Evolutionary conservation across 495 filamentous ascomycete genomes (phyloP), one percentile per base, ranked within the genome.

Genomic region (Hyaloscypha bicolor): DNA sequence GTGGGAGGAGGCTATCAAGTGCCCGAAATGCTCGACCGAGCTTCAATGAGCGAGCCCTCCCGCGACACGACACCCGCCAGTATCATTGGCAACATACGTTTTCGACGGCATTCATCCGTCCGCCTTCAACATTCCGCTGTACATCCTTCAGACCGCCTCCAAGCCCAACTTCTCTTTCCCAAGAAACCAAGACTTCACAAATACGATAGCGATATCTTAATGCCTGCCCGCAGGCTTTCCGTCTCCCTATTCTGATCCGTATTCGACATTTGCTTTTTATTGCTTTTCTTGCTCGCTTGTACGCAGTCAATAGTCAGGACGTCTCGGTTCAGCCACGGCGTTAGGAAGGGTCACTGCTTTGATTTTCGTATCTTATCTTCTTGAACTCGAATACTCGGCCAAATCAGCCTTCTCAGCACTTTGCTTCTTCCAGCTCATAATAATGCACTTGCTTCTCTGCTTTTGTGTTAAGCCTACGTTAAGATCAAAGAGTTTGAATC

Each of bases 1-100:
- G n/a, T 55, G 51, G 45, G 37, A 37, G 33, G 45, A 64, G 30
- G 31, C 37, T 11, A 64, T 64, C 29, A 3, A 33, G 14, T 64
- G 62, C 31, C 62, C 62, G 21, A 55, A 33, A 22, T 64, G 62
- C 22, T 42, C 29, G 14, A 55, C 62, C 9, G 62, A 55, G 31
- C 33, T 64, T 11, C 19, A 53, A 53, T 64, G 48, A 64, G 39
- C 60, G 39, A 48, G 37, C 6, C 25, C 16, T 51, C 51, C 22
- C 16, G 9, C 42, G 42, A 25, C 21, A 0, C 37, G 6, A 29
- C 16, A 32, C 35, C 33, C 39, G 32, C 19, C 29, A 25, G 29
- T 31, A 56, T 30, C 53, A 56, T 56, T 29, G 21, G 53, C 53
- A 9, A 56, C 12, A 56, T 56, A 56, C 53, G 53, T 56, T 56